Percentiles rank a stretch among this genome's conserved stretches.
Conservation (phyloP, 768 basidiomycete genomes). For the Pulveroboletus sp. region DNA sequence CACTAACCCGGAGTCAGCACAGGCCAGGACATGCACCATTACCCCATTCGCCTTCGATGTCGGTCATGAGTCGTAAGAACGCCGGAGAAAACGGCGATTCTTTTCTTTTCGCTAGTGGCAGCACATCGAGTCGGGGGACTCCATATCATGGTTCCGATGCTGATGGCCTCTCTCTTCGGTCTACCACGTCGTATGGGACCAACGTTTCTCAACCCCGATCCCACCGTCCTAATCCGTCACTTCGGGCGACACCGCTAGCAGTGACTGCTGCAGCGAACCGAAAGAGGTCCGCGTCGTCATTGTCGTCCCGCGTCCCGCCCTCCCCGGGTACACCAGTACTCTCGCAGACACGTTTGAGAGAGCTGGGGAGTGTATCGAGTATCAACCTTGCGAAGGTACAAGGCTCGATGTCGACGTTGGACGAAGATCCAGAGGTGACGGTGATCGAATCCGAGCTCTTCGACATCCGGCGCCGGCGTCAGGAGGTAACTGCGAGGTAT, state of each 20-base stretch:
- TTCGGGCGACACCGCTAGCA: slow-evolving; percentile 29
- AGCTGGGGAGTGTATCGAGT: slow-evolving; percentile 39
- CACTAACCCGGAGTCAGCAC: slow-evolving; percentile 43
- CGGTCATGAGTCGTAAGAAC: slow-evolving; percentile 24
- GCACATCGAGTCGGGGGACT: slow-evolving; percentile 29
- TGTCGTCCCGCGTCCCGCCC: slow-evolving; percentile 43
- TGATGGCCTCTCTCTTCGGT: slow-evolving; percentile 51
- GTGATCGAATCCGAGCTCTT: slow-evolving; percentile 56
- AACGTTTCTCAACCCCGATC: slow-evolving; percentile 45
- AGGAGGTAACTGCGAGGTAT: slow-evolving; percentile 69
- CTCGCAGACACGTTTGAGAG: slow-evolving; percentile 28
- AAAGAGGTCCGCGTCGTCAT: slow-evolving; percentile 59
- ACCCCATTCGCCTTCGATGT: slow-evolving; percentile 31
- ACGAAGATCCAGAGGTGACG: slow-evolving; percentile 36
- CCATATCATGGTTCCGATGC: slow-evolving; percentile 37
- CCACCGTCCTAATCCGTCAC: slow-evolving; percentile 37
- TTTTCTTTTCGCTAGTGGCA: slow-evolving; percentile 22
- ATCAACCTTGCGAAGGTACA: slow-evolving; percentile 49
- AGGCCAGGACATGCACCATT: slow-evolving; percentile 17
- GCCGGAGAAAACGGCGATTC: slow-evolving; percentile 25
- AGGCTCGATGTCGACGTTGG: slow-evolving; percentile 19
- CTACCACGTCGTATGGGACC: slow-evolving; percentile 50
- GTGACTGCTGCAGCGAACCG: slow-evolving; percentile 37
- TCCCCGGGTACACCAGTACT: slow-evolving; percentile 32
- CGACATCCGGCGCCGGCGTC: slow-evolving; percentile 64